Conservation (phyloP, 73 alveolate genomes). For the Paramecium octaurelia region DNA sequence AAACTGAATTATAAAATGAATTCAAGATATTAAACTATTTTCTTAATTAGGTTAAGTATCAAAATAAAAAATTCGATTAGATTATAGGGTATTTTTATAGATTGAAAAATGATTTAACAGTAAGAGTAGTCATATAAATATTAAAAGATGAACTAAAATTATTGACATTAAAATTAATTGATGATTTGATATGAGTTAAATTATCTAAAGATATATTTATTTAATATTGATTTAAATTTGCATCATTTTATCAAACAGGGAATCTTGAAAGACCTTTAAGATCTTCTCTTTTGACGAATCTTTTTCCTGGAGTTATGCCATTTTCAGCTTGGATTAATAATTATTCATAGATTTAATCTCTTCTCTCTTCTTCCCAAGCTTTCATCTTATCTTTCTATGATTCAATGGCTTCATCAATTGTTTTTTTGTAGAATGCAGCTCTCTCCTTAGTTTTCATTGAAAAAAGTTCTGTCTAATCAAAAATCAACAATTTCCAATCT, state of each 20-base stretch:
- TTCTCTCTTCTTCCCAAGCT: slow-evolving; percentile 34
- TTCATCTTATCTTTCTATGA: not conserved
- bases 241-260: not conserved
- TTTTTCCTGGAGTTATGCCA: slow-evolving; percentile 44
- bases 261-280: slow-evolving; percentile 5
- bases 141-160: not conserved
- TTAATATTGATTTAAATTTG: not conserved
- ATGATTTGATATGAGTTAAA: not conserved
- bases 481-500: slow-evolving; percentile 42
- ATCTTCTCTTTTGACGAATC: slow-evolving; percentile 5
- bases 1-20: not conserved
- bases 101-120: not conserved
- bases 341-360: not conserved
- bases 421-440: not conserved
- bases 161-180: not conserved
- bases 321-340: not conserved
- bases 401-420: slow-evolving; percentile 24
- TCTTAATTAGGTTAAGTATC: not conserved
- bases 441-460: slow-evolving; percentile 4
- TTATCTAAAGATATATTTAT: not conserved
- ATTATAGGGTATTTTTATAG: not conserved
- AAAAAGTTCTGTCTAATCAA: not conserved
- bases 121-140: not conserved
- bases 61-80: not conserved
- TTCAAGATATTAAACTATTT: not conserved